Conservation (phyloP, 1,139 yeast genomes). For the Magnusiomyces tetraspermus region DNA sequence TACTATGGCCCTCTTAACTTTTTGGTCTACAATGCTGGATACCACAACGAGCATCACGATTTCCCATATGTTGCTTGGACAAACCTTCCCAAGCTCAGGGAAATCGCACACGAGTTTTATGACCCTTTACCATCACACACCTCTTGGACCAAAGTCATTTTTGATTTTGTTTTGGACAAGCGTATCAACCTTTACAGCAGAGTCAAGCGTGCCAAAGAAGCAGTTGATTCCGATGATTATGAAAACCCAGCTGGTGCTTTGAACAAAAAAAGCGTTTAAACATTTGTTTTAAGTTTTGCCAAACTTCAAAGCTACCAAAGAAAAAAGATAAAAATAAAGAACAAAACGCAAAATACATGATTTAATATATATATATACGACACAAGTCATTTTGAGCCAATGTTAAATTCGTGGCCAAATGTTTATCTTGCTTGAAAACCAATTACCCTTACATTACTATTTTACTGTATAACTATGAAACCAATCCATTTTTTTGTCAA, state of each 20-base stretch:
- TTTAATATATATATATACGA: too few relatives aligned
- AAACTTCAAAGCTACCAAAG: too few relatives aligned
- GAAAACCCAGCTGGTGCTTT: conserved; percentile 11
- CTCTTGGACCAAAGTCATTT: conserved; percentile 72
- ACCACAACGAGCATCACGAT: conserved; percentile 92
- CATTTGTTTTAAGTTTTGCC: not conserved
- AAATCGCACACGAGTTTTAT: conserved; percentile 71
- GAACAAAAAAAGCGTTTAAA: not conserved
- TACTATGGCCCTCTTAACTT: conserved; percentile 74
- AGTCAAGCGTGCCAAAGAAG: conserved; percentile 46
- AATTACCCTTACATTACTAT: too few relatives aligned
- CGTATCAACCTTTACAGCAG: conserved; percentile 69
- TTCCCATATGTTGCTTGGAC: conserved; percentile 93
- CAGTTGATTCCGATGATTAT: conserved; percentile 15
- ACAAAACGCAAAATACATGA: too few relatives aligned
- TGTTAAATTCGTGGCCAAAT: too few relatives aligned
- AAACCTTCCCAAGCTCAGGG: conserved; percentile 53
- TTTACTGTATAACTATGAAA: too few relatives aligned
- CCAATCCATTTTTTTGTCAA: too few relatives aligned
- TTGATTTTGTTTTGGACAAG: conserved; percentile 60
- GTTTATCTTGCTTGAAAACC: too few relatives aligned
- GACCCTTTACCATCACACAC: conserved; percentile 68
- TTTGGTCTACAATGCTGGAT: conserved; percentile 86
- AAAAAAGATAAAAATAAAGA: too few relatives aligned
- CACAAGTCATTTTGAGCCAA: too few relatives aligned